These are phyloP conservation scores for Trichophyton benhamiae DNA, from an alignment of 2,329 filamentous ascomycete species.

Conservation along the genomic window DNA sequence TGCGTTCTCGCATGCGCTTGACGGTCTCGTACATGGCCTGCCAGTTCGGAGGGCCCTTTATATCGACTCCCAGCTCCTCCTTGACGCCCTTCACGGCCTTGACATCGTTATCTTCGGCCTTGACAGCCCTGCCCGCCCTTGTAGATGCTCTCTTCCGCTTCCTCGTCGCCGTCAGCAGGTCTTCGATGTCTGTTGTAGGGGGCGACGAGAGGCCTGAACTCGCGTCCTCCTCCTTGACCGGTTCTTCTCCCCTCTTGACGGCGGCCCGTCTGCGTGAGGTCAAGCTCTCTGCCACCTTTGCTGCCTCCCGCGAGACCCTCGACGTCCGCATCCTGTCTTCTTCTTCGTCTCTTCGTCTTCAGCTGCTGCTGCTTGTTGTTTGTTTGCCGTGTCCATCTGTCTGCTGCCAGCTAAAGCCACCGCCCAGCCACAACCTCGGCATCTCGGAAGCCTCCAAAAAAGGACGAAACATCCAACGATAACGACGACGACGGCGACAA, in stretches of 20 bases:
- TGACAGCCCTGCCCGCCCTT: constrained; percentile 15
- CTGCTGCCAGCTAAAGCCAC: neutral
- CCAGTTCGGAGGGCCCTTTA: constrained; percentile 66
- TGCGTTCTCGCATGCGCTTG: constrained; percentile 62
- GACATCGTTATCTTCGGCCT: constrained; percentile 19
- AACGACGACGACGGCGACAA: neutral
- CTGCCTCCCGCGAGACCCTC: constrained; percentile 46
- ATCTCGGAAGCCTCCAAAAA: neutral
- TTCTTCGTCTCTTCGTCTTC: neutral
- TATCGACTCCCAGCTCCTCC: constrained; percentile 1
- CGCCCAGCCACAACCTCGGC: neutral
- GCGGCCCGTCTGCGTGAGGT: constrained; percentile 21
- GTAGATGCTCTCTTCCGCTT: constrained; percentile 37
- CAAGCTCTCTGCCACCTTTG: constrained; percentile 43
- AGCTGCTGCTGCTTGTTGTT: neutral
- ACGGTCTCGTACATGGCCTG: constrained; percentile 66
- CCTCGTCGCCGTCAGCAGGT: constrained; percentile 32
- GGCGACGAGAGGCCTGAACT: constrained; percentile 26
- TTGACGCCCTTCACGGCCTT: constrained; percentile 11
- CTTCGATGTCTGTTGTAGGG: constrained; percentile 46
- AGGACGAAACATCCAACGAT: neutral
- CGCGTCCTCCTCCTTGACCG: neutral
- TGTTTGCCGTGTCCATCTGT: neutral
- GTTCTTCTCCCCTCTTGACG: neutral
- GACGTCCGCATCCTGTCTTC: constrained; percentile 43